These are phyloP conservation scores for Trifolium dubium DNA, from an alignment of 306 rosid species.

Conservation along the genomic window DNA sequence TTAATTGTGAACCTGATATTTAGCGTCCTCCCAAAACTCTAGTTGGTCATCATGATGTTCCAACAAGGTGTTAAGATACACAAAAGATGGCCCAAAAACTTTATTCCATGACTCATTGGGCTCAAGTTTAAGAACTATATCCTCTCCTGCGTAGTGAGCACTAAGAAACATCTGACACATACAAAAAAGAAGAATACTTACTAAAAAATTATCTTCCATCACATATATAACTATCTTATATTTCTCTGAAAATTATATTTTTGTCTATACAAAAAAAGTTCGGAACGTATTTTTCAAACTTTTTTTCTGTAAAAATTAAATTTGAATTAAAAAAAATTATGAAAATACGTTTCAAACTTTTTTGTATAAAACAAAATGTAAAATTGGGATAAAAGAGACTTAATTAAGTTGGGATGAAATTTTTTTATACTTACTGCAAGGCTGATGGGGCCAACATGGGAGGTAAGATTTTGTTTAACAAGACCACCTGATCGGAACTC, in stretches of 20 bases:
- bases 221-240: no score
- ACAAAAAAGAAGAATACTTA: no score
- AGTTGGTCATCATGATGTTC: conserved; percentile 38
- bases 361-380: no score
- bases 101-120: conserved; percentile 86
- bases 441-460: conserved; percentile 84
- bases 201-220: no score
- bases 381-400: no score
- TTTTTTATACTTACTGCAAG: conserved; percentile 79
- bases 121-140: conserved; percentile 62
- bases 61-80: conserved; percentile 59
- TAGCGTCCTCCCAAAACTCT: conserved; percentile 77
- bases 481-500: conserved; percentile 86
- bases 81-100: conserved; percentile 79
- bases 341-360: no score
- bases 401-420: no score
- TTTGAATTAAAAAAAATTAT: no score
- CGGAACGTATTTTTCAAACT: no score
- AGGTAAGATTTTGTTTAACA: conserved; percentile 72
- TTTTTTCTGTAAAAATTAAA: no score
- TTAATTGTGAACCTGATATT: conserved; percentile 58
- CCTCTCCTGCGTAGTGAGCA: conserved; percentile 89
- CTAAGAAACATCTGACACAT: conserved; percentile 80
- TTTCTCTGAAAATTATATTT: no score
- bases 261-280: no score